Evolutionary conservation across 1,139 yeast species (phyloP).

Genomic region (Hyphopichia fennica): DNA sequence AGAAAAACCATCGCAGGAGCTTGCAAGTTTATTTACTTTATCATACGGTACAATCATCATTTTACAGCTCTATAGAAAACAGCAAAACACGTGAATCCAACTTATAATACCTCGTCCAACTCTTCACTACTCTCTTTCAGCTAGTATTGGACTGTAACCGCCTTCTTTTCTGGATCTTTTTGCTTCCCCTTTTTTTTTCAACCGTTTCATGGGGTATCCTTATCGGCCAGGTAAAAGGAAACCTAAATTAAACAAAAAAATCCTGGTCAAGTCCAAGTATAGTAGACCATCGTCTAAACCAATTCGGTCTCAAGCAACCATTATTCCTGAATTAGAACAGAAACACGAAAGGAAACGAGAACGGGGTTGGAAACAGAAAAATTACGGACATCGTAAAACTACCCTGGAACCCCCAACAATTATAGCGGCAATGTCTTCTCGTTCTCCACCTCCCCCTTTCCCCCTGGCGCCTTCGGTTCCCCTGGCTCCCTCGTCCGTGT

Average conservation of each 20-base stretch:
- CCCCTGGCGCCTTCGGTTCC: background rate
- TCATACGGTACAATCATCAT: too few species aligned
- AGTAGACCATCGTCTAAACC: background rate
- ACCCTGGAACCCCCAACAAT: background rate
- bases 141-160: too few species aligned
- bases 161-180: too few species aligned
- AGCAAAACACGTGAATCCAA: too few species aligned
- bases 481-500: background rate
- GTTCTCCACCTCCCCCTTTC: background rate
- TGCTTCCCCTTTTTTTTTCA: background rate
- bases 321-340: background rate
- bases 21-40: background rate
- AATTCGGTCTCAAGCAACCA: background rate
- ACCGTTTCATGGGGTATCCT: conserved; percentile 1
- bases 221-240: conserved; percentile 1
- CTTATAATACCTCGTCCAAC: too few species aligned
- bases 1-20: background rate
- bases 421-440: background rate
- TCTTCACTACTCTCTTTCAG: too few species aligned
- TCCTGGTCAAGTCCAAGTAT: background rate
- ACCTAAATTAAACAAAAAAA: background rate
- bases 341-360: background rate
- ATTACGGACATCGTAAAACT: background rate
- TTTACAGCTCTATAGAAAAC: too few species aligned
- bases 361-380: background rate